Conservation (phyloP, 805 yeast genomes). For the Schwanniomyces vanrijiae region DNA sequence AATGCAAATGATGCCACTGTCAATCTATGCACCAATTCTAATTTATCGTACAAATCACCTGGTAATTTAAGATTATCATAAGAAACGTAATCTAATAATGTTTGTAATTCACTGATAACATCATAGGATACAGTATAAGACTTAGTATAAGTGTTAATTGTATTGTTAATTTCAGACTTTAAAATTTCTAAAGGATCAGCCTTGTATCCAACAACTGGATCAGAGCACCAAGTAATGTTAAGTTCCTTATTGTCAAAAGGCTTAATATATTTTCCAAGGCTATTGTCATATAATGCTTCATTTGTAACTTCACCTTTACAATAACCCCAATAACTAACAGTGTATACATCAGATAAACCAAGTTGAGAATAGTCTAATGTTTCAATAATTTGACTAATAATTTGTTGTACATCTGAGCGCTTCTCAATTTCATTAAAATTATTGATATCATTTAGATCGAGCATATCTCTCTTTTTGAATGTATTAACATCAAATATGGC, state of each 20-base stretch:
- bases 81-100: slow-evolving; percentile 18
- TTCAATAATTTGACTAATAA: slow-evolving; percentile 15
- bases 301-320: slow-evolving; percentile 30
- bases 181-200: slow-evolving; percentile 51
- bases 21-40: slow-evolving; percentile 43
- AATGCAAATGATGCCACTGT: slow-evolving; percentile 57
- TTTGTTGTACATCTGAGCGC: slow-evolving; percentile 1
- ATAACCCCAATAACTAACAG: slow-evolving; percentile 44
- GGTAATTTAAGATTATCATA: slow-evolving; percentile 51
- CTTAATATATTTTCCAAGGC: slow-evolving; percentile 8
- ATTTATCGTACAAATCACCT: slow-evolving; percentile 45
- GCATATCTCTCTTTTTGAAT: slow-evolving; percentile 10
- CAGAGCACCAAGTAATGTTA: slow-evolving; percentile 50
- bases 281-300: slow-evolving; percentile 4
- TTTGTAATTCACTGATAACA: slow-evolving; percentile 18
- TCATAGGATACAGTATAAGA: slow-evolving; percentile 16
- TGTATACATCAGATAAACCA: slow-evolving; percentile 42
- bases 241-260: slow-evolving; percentile 29
- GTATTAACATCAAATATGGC: slow-evolving; percentile 20
- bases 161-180: slow-evolving; percentile 30
- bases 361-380: slow-evolving; percentile 27
- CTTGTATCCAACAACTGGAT: slow-evolving; percentile 53
- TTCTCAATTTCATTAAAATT: background rate
- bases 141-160: slow-evolving; percentile 21
- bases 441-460: background rate